Evolutionary conservation across 306 rosid species (phyloP), one percentile per base, ranked within the genome.

Genomic region (Senna tora): DNA sequence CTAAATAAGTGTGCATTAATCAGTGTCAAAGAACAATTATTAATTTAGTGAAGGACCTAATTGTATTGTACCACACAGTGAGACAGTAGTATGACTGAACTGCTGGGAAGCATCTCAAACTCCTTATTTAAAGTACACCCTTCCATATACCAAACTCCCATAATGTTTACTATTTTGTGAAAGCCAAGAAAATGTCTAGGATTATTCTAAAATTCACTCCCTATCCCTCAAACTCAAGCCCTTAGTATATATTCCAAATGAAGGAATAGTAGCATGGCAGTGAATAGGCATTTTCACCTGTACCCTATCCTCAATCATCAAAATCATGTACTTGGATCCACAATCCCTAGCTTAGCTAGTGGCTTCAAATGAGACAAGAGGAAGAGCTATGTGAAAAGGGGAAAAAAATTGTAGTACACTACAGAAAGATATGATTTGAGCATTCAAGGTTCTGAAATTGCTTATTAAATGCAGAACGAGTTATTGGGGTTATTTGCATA

Each of bases 361-460:
- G 87, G 65, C 49, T 77, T 71, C 79, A 76, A 53, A 58, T 41
- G 82, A 68, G 77, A 75, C 86, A 89, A 84, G 74, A 56, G 45
- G 66, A 79, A 79, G 67, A 53, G 67, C 67, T 74, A 62, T 45
- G 6, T 3, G 13, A 1, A 13, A 10, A 2, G 6, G 6, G 4
- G 56, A 6, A 17, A 21, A 65, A 72, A 73, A 51, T 36, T 7
- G 8, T 43, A 45, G 47, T 20, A 67, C 57, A 45, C 42, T 20
- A 67, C 57, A 46, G 7, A 25, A 53, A 46, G 7, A 13, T 22
- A 50, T 70, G 74, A 65, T 59, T 41, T 17, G 57, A 72, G 55
- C 28, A 74, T 73, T 47, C 41, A 45, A 62, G 42, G 74, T 19
- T 62, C 50, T 61, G 67, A 33, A 76, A 36, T 59, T 67, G 34